These are phyloP conservation scores for Coemansia erecta DNA, from an alignment of 192 early-diverging fungal genomes.

Conservation along the genomic window DNA sequence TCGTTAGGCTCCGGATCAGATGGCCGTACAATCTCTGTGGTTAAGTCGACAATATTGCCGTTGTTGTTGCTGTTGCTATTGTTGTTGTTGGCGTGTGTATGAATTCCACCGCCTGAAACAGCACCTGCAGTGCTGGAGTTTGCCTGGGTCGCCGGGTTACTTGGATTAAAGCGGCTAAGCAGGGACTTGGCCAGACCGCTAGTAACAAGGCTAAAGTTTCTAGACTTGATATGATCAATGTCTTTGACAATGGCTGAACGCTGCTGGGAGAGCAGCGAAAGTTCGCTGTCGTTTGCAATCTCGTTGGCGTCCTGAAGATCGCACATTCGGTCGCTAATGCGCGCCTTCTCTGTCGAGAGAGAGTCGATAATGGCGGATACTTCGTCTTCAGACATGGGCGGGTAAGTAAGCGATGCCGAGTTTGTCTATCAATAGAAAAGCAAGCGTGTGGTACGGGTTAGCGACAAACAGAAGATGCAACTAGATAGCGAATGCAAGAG, in stretches of 20 bases:
- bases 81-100: not conserved
- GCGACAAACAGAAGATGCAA: no score
- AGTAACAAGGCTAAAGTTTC: no score
- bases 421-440: no score
- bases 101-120: no score
- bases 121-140: no score
- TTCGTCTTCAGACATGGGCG: no score
- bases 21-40: conserved; percentile 27
- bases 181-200: no score
- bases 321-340: conserved; percentile 50
- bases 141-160: no score
- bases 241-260: conserved; percentile 39
- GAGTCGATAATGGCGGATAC: not conserved
- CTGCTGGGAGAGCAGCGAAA: conserved; percentile 41
- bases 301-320: conserved; percentile 53
- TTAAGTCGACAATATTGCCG: not conserved
- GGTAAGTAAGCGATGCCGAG: no score
- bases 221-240: conserved; percentile 2
- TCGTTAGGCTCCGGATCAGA: conserved; percentile 41
- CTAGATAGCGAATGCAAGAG: no score
- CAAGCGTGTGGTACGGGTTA: not conserved
- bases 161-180: no score
- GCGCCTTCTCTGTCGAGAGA: conserved; percentile 43
- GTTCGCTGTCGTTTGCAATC: conserved; percentile 39
- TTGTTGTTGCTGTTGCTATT: not conserved